A percentile compares a stretch with the other conserved stretches of the same genome.
Evolutionary conservation across 768 basidiomycete species (phyloP).

Genomic region (Coprinopsis strossmayeri): DNA sequence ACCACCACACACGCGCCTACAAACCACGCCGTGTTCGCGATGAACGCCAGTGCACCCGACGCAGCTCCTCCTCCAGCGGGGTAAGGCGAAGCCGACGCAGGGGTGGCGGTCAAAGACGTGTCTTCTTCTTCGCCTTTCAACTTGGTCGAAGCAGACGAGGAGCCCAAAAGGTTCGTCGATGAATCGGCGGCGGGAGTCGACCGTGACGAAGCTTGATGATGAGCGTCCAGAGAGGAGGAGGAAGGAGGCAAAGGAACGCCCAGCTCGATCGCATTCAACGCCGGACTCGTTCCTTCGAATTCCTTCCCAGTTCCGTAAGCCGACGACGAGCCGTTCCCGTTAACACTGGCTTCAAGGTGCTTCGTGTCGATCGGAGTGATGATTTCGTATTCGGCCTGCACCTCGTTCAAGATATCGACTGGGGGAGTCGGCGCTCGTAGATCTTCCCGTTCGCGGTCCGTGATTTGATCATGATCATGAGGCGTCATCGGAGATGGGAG

Average conservation of each 20-base stretch:
- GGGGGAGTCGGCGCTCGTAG: neutral
- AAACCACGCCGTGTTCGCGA: slow-evolving; percentile 4
- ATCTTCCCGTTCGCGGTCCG: neutral
- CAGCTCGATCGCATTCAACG: slow-evolving; percentile 1
- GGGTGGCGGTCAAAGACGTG: neutral
- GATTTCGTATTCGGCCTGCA: no score
- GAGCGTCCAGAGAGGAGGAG: no score
- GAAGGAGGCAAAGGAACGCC: neutral
- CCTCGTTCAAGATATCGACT: no score
- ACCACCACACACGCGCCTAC: slow-evolving; percentile 2
- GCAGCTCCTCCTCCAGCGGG: no score
- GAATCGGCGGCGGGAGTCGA: neutral
- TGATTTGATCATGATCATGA: no score
- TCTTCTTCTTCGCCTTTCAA: neutral
- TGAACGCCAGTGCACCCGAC: neutral
- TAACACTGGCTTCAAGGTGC: neutral
- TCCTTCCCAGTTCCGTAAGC: neutral
- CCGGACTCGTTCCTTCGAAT: neutral
- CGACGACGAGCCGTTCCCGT: neutral
- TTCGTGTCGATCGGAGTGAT: no score
- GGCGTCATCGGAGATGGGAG: no score
- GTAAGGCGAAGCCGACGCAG: neutral
- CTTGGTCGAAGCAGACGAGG: neutral
- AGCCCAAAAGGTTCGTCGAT: neutral
- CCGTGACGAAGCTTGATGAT: no score